Base-by-base conservation (phyloP, 495 filamentous ascomycete genomes). In the Melanomma pulvis-pyrius region DNA sequence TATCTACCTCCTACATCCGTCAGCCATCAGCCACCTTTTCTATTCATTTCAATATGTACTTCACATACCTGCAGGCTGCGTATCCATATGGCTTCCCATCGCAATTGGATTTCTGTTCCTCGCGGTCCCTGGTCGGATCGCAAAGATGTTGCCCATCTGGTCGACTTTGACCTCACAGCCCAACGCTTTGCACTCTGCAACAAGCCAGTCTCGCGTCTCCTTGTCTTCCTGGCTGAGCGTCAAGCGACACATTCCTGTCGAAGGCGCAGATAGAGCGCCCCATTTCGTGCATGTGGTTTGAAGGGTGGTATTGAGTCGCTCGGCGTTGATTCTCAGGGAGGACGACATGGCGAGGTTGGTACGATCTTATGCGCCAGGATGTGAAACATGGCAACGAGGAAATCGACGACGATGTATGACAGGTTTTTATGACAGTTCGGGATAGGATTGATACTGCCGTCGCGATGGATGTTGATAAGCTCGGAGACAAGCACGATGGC, bases 71-170 rank as follows among this genome's bases (percentile, higher is more conserved):
- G 67, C 56, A 25, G 72, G 72, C 59, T 74, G 72, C 0, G 72
- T 81, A 56, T 83, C 81, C 2, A 82, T 63, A 61, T 83, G 80
- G 24, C 78, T 80, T 21, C 81, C 81, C 75, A 81, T 78, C 1
- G 72, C 81, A 50, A 78, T 83, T 70, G 74, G 65, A 44, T 53
- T 59, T 47, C 44, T 71, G 54, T 58, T 51, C 34, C 39, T 63
- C 15, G 56, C 67, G n/a, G 47, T 56, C 2, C 68, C 65, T 0
- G 51, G 60, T 19, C 67, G 55, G 22, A 70, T 58, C 8, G 71
- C 71, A 49, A 73, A 73, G 22, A 69, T 69, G 53, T 73, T 73
- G 51, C 71, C 71, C 71, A 73, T 73, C 63, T 71, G 59, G 49
- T 73, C 71, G 4, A 71, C 34, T 26, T 61, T 68, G 51, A 68